These are phyloP conservation scores for Pseudodiploospora longispora DNA, from an alignment of 2,329 filamentous ascomycete genomes.

Conservation along the genomic window DNA sequence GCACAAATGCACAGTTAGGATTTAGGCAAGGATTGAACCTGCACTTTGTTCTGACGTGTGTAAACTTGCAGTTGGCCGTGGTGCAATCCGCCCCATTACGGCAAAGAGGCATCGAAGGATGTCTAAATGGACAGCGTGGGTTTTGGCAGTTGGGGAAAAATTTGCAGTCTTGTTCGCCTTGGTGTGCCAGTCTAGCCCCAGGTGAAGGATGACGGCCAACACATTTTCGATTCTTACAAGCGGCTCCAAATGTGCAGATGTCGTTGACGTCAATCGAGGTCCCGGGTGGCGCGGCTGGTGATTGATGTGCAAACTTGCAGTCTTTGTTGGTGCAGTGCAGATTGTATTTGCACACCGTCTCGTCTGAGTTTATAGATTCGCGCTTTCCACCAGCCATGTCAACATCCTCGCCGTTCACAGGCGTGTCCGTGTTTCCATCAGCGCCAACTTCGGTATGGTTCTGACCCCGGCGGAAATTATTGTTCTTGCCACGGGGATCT, in stretches of 20 bases:
- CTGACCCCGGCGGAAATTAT: conserved; percentile 43
- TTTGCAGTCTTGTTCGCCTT: conserved; percentile 79
- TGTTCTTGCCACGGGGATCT: conserved; percentile 37
- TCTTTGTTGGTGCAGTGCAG: conserved; percentile 79
- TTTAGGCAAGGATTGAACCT: conserved; percentile 89
- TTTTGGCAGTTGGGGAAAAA: conserved; percentile 92
- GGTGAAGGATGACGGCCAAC: conserved; percentile 87
- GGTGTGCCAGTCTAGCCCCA: conserved; percentile 67
- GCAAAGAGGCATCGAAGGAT: conserved; percentile 79
- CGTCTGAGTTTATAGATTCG: conserved; percentile 49
- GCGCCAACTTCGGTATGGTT: conserved; percentile 30
- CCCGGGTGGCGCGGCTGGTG: conserved; percentile 75
- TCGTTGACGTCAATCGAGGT: conserved; percentile 71
- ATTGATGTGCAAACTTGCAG: conserved; percentile 91
- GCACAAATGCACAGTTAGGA: conserved; percentile 78
- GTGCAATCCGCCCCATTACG: conserved; percentile 87
- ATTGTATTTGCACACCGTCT: conserved; percentile 83
- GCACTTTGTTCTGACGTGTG: conserved; percentile 77
- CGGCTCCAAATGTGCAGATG: conserved; percentile 74
- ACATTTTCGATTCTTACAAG: conserved; percentile 95
- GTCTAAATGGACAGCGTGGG: conserved; percentile 77
- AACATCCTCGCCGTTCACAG: conserved; percentile 49
- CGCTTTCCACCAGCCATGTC: conserved; percentile 50
- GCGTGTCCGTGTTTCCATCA: conserved; percentile 25
- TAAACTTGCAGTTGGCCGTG: conserved; percentile 76